Conservation (phyloP, 106 monocot genomes). For the Acorus calamus region DNA sequence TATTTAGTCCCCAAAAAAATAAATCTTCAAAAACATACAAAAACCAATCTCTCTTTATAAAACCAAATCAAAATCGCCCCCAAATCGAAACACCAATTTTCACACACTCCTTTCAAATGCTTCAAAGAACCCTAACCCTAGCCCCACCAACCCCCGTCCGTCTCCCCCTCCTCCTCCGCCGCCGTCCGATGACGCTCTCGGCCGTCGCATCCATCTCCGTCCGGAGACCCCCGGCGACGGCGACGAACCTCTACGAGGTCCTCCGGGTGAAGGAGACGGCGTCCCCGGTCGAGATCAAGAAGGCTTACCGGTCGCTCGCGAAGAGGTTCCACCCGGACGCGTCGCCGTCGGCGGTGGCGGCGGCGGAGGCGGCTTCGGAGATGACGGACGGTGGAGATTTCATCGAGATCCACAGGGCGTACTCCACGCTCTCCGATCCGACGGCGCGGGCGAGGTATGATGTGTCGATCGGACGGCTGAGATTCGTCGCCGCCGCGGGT, state of each 20-base stretch:
- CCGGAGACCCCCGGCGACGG: background rate
- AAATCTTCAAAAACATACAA: too few species aligned
- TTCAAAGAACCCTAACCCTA: background rate
- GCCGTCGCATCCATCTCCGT: background rate
- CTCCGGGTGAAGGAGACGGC: slow-evolving; percentile 37
- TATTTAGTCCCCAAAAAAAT: too few species aligned
- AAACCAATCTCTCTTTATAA: too few species aligned
- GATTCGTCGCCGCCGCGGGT: background rate
- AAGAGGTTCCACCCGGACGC: slow-evolving; percentile 60
- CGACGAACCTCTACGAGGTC: slow-evolving; percentile 29
- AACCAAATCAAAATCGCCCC: too few species aligned
- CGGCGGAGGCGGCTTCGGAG: slow-evolving; percentile 10
- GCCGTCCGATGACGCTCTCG: background rate
- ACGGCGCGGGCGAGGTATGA: slow-evolving; percentile 20
- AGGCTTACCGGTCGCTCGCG: slow-evolving; percentile 50
- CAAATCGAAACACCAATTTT: too few species aligned
- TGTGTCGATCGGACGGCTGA: slow-evolving; percentile 16
- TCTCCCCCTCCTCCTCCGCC: background rate
- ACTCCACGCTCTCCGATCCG: slow-evolving; percentile 38
- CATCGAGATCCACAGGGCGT: slow-evolving; percentile 32
- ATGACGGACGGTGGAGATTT: too few species aligned
- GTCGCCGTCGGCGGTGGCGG: background rate
- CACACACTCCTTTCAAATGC: too few species aligned
- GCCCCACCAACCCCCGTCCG: background rate
- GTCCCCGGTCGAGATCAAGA: slow-evolving; percentile 37